Evolutionary conservation across 2,329 filamentous ascomycete species (phyloP), one percentile per base, ranked within the genome.

Genomic region (Aquanectria penicillioides): DNA sequence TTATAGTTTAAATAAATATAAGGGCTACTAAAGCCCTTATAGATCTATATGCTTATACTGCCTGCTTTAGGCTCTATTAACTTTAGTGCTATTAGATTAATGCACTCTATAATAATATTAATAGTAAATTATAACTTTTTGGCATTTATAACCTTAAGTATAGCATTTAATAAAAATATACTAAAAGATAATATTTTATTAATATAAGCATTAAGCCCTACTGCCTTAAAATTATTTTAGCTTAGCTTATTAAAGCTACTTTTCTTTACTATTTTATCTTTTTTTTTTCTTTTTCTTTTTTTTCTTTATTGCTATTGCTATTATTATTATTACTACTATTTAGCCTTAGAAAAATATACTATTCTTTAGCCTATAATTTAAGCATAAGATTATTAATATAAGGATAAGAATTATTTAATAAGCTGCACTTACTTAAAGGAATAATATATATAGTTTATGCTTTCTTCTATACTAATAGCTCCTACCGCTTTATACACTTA

Each of bases 131-230:
- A 29, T 3, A 57, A 15, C 37, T 43, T 50, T 10, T 49, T 29
- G 15, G 23, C 29, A 43, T 57, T 29, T 5, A 29, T 57, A 25
- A 28, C 43, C 26, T 12, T 34, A n/a, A 26, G 43, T 36, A 26
- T 20, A 43, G 28, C 41, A 49, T 57, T 37, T 4, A 57, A 13
- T n/a, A 44, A 36, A 28, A 57, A 57, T 23, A 57, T 57, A 17
- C 53, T 29, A 23, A 37, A 50, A 34, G 37, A 28, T 41, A 57
- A 29, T 3, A 57, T 40, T 33, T 54, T 25, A 38, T 54, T 25
- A 31, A 54, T 29, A 33, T 44, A 53, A 31, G 22, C 46, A 22
- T 23, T 33, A 17, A 47, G 37, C 22, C 37, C 37, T 22, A 49
- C 29, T 41, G 43, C 41, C 28, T 49, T 29, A 3, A 57, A 36